Percentiles rank a stretch among this genome's conserved stretches.
These are phyloP conservation scores for Ceriops tagal DNA, from an alignment of 345 rosid species.

Conservation along the genomic window DNA sequence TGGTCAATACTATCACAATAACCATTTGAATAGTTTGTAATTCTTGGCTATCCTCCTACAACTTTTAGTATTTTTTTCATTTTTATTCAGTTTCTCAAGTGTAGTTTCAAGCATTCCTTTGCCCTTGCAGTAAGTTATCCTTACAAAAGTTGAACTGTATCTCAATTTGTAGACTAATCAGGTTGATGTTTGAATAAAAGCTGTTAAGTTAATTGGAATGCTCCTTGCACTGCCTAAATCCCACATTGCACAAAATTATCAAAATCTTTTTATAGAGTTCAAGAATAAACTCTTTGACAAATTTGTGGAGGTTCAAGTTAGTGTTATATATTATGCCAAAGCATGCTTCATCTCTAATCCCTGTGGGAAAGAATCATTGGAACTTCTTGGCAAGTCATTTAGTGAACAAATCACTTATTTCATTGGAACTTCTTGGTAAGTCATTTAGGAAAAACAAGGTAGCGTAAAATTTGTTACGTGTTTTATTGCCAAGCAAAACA, in stretches of 20 bases:
- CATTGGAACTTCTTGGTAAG: too few relatives aligned
- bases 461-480: too few relatives aligned
- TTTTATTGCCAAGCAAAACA: too few relatives aligned
- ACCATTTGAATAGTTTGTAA: constrained; percentile 5
- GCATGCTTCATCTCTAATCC: constrained; percentile 63
- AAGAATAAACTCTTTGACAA: constrained; percentile 85
- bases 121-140: background rate
- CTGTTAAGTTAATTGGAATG: constrained; percentile 72
- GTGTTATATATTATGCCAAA: constrained; percentile 65
- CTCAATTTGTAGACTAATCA: too few relatives aligned
- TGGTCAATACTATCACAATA: constrained; percentile 8
- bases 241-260: constrained; percentile 51
- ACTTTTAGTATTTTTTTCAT: too few relatives aligned
- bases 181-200: constrained; percentile 87
- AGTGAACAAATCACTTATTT: constrained; percentile 4
- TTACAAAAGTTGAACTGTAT: background rate
- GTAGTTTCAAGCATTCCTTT: too few relatives aligned
- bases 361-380: constrained; percentile 49
- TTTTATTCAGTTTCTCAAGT: too few relatives aligned
- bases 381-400: constrained; percentile 59
- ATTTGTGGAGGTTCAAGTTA: constrained; percentile 79
- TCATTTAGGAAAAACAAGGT: too few relatives aligned
- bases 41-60: background rate
- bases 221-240: constrained; percentile 55
- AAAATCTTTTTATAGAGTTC: constrained; percentile 63